Conservation (phyloP, 106 monocot genomes). For the Allium sativum region DNA sequence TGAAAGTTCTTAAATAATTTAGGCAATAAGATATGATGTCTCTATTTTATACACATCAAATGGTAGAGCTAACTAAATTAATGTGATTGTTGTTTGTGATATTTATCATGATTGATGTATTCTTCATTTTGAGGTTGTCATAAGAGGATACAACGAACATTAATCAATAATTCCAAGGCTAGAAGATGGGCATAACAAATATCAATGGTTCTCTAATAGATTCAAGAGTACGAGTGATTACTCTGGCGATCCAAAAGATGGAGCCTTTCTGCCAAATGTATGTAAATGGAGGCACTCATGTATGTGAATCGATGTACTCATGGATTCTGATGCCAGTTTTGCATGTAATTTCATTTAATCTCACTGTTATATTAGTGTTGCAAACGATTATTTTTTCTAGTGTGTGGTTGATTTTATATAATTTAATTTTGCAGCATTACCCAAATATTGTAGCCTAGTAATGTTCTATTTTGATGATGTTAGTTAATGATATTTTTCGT, state of each 20-base stretch:
- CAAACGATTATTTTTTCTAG: not conserved
- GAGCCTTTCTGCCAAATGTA: conserved; percentile 18
- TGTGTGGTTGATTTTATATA: not conserved
- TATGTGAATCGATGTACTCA: conserved; percentile 38
- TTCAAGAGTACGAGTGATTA: not conserved
- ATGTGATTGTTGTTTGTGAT: too few species aligned
- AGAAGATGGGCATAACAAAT: conserved; percentile 14
- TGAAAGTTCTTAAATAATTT: too few species aligned
- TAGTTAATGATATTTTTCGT: too few species aligned
- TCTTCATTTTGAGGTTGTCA: conserved; percentile 25
- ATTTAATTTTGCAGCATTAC: conserved; percentile 15
- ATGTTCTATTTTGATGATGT: conserved; percentile 23
- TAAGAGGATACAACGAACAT: conserved; percentile 22
- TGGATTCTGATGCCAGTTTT: conserved; percentile 25
- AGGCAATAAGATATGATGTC: too few species aligned
- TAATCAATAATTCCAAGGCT: conserved; percentile 40
- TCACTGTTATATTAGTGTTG: not conserved
- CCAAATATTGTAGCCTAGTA: conserved; percentile 27
- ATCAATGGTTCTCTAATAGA: conserved; percentile 25
- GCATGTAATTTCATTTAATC: not conserved
- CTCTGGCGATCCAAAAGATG: not conserved
- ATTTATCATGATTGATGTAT: too few species aligned
- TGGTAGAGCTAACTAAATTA: too few species aligned
- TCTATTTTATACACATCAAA: too few species aligned
- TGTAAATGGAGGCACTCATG: too few species aligned